These are phyloP conservation scores for Salvia miltiorrhiza DNA, from an alignment of 257 asterid genomes.

Conservation along the genomic window DNA sequence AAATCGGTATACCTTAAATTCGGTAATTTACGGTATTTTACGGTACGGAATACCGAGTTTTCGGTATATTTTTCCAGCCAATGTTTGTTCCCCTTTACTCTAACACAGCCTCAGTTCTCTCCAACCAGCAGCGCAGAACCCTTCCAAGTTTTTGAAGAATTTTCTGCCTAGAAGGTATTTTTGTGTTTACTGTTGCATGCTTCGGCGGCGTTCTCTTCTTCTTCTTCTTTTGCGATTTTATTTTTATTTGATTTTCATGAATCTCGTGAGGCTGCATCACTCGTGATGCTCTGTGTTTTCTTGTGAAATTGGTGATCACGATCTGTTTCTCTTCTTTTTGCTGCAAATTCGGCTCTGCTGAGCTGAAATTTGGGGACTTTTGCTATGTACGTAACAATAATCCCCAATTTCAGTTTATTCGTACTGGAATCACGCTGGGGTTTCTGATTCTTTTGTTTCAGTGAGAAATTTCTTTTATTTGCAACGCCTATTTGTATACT, in stretches of 20 bases:
- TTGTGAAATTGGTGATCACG: not conserved
- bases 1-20: too few species aligned
- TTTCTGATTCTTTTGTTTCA: not conserved
- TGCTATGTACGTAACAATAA: not conserved
- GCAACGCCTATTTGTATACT: not conserved
- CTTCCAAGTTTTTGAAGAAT: too few species aligned
- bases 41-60: too few species aligned
- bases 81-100: too few species aligned
- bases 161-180: not conserved
- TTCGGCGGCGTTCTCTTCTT: not conserved
- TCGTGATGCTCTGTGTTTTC: not conserved
- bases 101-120: too few species aligned
- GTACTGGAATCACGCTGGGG: not conserved
- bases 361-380: not conserved
- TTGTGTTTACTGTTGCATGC: not conserved
- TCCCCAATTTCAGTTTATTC: not conserved
- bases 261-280: not conserved
- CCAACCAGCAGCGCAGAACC: too few species aligned
- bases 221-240: not conserved
- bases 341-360: too few species aligned
- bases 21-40: too few species aligned
- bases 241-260: not conserved
- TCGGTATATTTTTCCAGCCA: too few species aligned
- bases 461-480: not conserved
- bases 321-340: not conserved